phyloP scores from a whole-genome alignment of 2,329 filamentous ascomycete species.

The Monosporascus sp. region DNA sequence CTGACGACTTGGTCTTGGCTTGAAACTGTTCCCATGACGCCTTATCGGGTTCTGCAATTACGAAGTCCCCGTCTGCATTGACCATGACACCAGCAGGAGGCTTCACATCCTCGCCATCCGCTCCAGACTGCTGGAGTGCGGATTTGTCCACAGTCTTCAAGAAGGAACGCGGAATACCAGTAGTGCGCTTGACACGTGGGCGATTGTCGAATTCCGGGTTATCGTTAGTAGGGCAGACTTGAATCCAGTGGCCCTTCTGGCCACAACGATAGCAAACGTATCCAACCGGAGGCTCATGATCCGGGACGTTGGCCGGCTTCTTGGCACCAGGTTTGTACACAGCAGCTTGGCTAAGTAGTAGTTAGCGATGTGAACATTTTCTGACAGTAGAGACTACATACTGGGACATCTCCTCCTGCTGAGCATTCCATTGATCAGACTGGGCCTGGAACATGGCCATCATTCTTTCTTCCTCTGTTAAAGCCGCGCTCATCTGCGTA shows the following conservation, averaged over 20 bases:
- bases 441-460: slow-evolving; percentile 87
- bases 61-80: slow-evolving; percentile 94
- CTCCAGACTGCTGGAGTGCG: slow-evolving; percentile 66
- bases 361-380: slow-evolving; percentile 4
- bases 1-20: slow-evolving; percentile 83
- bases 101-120: slow-evolving; percentile 69
- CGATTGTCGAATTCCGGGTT: slow-evolving; percentile 93
- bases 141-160: slow-evolving; percentile 94
- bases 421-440: slow-evolving; percentile 85
- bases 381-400: slow-evolving; percentile 33
- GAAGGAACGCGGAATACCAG: slow-evolving; percentile 92
- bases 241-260: slow-evolving; percentile 99
- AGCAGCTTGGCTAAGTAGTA: slow-evolving; percentile 49
- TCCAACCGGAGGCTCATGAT: slow-evolving; percentile 86
- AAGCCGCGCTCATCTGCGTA: slow-evolving; percentile 65
- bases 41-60: slow-evolving; percentile 92
- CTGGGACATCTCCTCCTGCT: slow-evolving; percentile 91
- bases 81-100: slow-evolving; percentile 90
- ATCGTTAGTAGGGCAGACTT: slow-evolving; percentile 96
- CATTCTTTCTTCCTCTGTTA: slow-evolving; percentile 92
- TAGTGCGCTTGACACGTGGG: slow-evolving; percentile 90
- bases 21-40: slow-evolving; percentile 96
- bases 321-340: slow-evolving; percentile 60
- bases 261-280: slow-evolving; percentile 97
- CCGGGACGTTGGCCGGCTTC: slow-evolving; percentile 70